Conservation (phyloP, 345 rosid genomes). For the Lenwebbia sp. region DNA sequence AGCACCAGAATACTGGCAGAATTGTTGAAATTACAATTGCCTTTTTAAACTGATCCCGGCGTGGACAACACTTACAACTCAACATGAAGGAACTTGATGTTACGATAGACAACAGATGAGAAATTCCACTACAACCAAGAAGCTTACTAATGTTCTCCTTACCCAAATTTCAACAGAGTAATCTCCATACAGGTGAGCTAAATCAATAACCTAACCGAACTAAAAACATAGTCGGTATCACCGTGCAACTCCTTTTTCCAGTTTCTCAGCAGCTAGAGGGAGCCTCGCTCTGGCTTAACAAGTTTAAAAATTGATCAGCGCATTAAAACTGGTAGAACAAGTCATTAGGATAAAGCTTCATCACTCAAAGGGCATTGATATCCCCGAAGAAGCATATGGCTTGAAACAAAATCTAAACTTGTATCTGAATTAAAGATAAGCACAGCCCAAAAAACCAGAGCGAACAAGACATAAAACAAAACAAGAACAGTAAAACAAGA, state of each 20-base stretch:
- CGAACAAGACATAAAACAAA: too few relatives aligned
- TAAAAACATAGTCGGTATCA: not conserved
- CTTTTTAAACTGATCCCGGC: accelerated
- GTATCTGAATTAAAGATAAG: not conserved
- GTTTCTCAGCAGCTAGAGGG: not conserved
- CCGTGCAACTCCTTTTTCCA: not conserved
- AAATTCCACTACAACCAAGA: not conserved
- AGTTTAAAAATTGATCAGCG: not conserved
- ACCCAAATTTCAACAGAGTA: not conserved
- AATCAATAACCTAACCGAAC: not conserved
- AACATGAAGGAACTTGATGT: not conserved
- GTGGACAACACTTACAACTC: not conserved
- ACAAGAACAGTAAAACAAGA: too few relatives aligned
- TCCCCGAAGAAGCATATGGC: not conserved
- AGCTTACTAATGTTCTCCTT: not conserved
- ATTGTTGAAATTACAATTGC: not conserved
- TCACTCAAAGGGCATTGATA: not conserved
- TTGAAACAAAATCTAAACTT: not conserved
- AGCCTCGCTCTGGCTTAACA: not conserved
- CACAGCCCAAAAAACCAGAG: too few relatives aligned
- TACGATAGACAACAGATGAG: not conserved
- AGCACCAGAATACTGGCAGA: not conserved
- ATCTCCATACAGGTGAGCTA: not conserved
- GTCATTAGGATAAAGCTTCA: not conserved
- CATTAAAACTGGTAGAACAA: not conserved